These are phyloP conservation scores for Kwoniella shandongensis DNA, from an alignment of 768 basidiomycete species.

Conservation along the genomic window DNA sequence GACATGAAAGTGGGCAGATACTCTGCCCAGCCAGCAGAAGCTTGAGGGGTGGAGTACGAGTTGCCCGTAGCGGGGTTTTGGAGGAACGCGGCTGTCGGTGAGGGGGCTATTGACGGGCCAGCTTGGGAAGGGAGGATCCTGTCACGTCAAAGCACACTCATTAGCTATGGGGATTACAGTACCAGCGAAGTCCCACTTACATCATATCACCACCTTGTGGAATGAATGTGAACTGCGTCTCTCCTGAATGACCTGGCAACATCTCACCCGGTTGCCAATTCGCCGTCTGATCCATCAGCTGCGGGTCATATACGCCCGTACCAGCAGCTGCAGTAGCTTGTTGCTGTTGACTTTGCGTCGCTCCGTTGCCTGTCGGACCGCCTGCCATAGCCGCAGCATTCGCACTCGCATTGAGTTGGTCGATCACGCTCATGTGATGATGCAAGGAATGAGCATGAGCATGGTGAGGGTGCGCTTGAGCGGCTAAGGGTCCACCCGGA, in stretches of 20 bases:
- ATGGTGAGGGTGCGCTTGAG: too few relatives aligned
- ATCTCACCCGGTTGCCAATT: constrained; percentile 30
- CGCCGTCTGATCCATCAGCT: constrained; percentile 30
- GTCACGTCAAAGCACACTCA: too few relatives aligned
- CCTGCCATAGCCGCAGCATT: constrained; percentile 3
- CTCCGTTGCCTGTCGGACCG: constrained; percentile 4
- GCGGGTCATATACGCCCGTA: constrained; percentile 33
- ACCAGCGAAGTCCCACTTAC: constrained; percentile 25
- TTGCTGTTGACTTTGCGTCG: background rate
- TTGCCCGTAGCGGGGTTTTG: constrained; percentile 32
- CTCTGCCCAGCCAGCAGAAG: constrained; percentile 42
- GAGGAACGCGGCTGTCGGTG: constrained; percentile 29
- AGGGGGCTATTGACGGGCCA: constrained; percentile 36
- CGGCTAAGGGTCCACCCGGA: constrained; percentile 2
- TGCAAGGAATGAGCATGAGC: background rate
- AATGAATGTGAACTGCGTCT: constrained; percentile 41
- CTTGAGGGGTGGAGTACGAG: constrained; percentile 7
- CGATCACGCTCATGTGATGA: constrained; percentile 1
- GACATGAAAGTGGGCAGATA: constrained; percentile 45
- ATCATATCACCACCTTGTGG: constrained; percentile 51
- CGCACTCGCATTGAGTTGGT: constrained; percentile 5
- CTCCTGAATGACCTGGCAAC: constrained; percentile 21
- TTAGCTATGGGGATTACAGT: too few relatives aligned
- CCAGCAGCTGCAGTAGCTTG: constrained; percentile 5
- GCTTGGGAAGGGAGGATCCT: constrained; percentile 48